Evolutionary conservation across 225 moss, liverwort and hornwort species (phyloP), one percentile per base, ranked within the genome.

Genomic region (Sphagnum tenellum): DNA sequence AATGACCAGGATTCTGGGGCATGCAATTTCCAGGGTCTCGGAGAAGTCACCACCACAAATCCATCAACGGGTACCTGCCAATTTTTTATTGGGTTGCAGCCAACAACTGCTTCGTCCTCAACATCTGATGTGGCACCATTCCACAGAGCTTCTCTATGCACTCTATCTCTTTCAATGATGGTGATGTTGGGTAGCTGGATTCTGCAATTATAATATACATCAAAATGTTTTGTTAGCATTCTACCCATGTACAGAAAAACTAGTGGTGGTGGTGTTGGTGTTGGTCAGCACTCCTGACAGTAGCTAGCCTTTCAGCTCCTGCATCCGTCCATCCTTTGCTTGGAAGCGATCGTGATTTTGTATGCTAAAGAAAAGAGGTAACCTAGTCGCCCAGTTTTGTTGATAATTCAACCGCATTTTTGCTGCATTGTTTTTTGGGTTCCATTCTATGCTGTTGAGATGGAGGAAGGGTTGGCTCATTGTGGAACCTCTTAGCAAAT

Each of bases 1-100:
- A 90, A 87, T 61, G 65, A 75, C 60, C 92, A 98, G 5, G 44
- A 78, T 0, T 0, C 70, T 0, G 66, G 62, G 5, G 70, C 92
- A 0, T 98, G 96, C 49, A 73, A 87, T 48, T 98, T 98, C 54
- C 70, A 85, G 3, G 88, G 88, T 5, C 44, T 90, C 4, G 92
- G 77, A 0, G 74, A 77, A 2, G 61, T 92, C 5, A 86, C 83
- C 44, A 70, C 79, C 6, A 74, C 62, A 0, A 82, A 98, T 70
- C 96, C 96, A n/a, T 77, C 89, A 0, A 8, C 61, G 3, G 80
- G 80, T 2, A 57, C 72, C 0, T 94, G 94, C 80, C 80, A 68
- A 47, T 94, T 89, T 50, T 5, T 78, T 7, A 67, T 94, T 14
- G 94, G 91, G 2, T 62, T 94, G 10, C 66, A 68, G 55, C 69